Base-by-base conservation (phyloP, 768 basidiomycete genomes). In the Chalciporus chontae region DNA sequence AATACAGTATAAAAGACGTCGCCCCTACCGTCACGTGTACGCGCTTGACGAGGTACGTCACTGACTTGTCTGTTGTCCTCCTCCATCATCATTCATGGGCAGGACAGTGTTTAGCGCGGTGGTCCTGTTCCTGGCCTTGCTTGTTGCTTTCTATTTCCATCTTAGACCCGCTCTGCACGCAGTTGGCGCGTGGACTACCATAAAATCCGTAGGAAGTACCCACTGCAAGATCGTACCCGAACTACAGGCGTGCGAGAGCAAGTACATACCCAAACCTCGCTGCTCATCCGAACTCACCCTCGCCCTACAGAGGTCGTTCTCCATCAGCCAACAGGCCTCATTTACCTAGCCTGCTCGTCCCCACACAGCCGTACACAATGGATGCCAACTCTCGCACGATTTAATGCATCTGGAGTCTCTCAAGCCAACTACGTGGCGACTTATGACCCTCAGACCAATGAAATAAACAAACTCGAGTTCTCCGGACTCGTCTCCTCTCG, bases 171-270 rank as follows among this genome's bases (percentile, higher is more conserved):
- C 74, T 0, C 64, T 87, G 26, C 48, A 56, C 23, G 57, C 62
- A 0, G 41, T 66, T 5, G 84, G 84, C 1, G 55, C 73, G 18
- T 75, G 74, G 26, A 75, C 81, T 24, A 59, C 62, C 31, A 56
- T 83, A 10, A 58, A 73, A 41, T 45, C 76, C 0, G 51, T 80
- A 4, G 79, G 78, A 15, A 80, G 80, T 57, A 56, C 61, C 1
- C 51, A 74, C 29, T 87, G 86, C 65, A 72, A 58, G 19, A 66
- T 60, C 0, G 68, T 85, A 15, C 73, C 76, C 6, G 73, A 77
- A n/a, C 65, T 86, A 17, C 67, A 80, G 51, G 85, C 83, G 19
- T 87, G 85, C 55, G 85, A 87, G 69, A 85, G 85, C 84, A 57
- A 21, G 76, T 64, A 5, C 11, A n/a, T 40, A 13, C 45, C 18